These are phyloP conservation scores for Penicillium steckii DNA, from an alignment of 495 filamentous ascomycete genomes.

Conservation along the genomic window DNA sequence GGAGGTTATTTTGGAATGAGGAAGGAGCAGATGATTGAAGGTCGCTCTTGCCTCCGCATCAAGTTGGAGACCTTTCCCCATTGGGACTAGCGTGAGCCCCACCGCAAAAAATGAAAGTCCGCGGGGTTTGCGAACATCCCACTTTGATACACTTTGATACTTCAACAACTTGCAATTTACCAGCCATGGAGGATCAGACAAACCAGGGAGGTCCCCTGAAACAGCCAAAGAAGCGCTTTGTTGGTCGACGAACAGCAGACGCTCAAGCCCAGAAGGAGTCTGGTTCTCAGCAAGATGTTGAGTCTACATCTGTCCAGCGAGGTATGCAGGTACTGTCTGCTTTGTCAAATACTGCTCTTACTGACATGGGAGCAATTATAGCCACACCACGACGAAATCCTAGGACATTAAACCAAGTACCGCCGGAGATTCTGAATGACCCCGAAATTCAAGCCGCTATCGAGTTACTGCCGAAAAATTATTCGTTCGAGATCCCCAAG, in stretches of 20 bases:
- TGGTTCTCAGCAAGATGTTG: constrained; percentile 52
- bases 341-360: too few relatives aligned
- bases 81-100: constrained; percentile 18
- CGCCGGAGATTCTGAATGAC: constrained; percentile 81
- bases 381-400: constrained; percentile 65
- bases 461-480: constrained; percentile 83
- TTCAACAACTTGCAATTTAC: background rate
- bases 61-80: constrained; percentile 27
- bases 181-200: constrained; percentile 15
- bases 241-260: constrained; percentile 65
- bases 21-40: background rate
- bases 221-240: constrained; percentile 75
- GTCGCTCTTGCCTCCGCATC: constrained; percentile 5
- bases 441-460: constrained; percentile 88
- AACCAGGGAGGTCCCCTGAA: constrained; percentile 23
- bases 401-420: constrained; percentile 84
- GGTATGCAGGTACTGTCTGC: constrained; percentile 33
- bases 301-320: constrained; percentile 53
- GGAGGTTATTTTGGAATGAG: background rate
- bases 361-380: constrained; percentile 20
- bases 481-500: constrained; percentile 97
- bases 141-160: background rate
- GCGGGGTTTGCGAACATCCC: background rate
- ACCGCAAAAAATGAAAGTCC: constrained; percentile 18
- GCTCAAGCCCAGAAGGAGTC: constrained; percentile 45